Conservation (phyloP, 345 rosid genomes). For the Arabidopsis arenosa region DNA sequence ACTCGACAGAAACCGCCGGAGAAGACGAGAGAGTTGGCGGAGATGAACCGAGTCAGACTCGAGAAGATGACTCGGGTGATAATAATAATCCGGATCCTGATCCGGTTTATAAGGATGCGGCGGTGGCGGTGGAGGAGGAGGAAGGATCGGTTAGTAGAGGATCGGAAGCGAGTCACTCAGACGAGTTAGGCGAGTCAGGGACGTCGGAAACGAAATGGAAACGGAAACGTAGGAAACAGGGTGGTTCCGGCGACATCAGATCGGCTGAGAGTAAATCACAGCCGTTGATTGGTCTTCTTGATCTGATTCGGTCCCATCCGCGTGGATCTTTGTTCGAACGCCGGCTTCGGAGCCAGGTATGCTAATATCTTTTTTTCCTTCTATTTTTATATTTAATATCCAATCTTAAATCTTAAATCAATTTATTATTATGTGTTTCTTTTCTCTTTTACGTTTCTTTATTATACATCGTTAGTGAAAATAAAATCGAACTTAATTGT, state of each 20-base stretch:
- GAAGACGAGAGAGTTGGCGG: conserved; percentile 23
- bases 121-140: conserved; percentile 30
- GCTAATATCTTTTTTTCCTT: conserved; percentile 14
- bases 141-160: conserved; percentile 32
- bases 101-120: conserved; percentile 43
- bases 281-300: conserved; percentile 57
- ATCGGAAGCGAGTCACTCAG: conserved; percentile 47
- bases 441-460: background rate
- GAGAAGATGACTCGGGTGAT: conserved; percentile 43
- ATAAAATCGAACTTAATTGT: background rate
- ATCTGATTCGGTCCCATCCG: conserved; percentile 63
- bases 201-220: conserved; percentile 58
- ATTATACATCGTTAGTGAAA: background rate
- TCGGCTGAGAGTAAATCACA: conserved; percentile 52
- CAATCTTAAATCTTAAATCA: background rate
- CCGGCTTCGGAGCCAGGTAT: conserved; percentile 66
- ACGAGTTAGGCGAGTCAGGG: conserved; percentile 54
- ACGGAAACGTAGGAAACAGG: conserved; percentile 41
- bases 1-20: conserved; percentile 60
- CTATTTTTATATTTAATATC: background rate
- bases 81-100: conserved; percentile 34
- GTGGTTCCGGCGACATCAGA: conserved; percentile 41
- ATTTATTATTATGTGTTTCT: conserved; percentile 7
- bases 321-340: conserved; percentile 62
- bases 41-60: conserved; percentile 36